Conservation (phyloP, 1,284 basidiomycete species). For the Gymnopus androsaceus region DNA sequence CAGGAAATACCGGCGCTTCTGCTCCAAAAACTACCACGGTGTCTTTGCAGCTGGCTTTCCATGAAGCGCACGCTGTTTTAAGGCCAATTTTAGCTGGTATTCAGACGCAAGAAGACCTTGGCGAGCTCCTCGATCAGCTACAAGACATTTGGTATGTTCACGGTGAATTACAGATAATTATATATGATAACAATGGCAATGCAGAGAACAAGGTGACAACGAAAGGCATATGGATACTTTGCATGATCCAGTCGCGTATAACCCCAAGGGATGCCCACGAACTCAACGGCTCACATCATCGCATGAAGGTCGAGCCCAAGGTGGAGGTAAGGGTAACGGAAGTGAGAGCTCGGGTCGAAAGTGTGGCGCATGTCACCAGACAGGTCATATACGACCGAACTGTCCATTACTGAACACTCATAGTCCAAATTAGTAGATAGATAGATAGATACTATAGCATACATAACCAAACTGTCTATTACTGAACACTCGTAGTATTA, state of each 20-base stretch:
- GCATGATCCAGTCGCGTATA: conserved; percentile 20
- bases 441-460: no score
- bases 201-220: background rate
- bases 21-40: conserved; percentile 1
- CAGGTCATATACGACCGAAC: background rate
- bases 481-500: no score
- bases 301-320: conserved; percentile 21
- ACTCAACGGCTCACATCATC: conserved; percentile 19
- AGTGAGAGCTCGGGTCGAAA: background rate
- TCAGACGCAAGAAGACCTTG: conserved; percentile 27
- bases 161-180: background rate
- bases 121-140: conserved; percentile 20
- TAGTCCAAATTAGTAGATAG: no score
- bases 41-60: conserved; percentile 13
- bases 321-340: conserved; percentile 19
- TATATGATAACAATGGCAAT: background rate
- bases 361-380: background rate
- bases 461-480: no score
- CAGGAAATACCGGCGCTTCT: background rate
- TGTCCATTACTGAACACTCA: no score
- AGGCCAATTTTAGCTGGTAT: conserved; percentile 18
- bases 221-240: conserved; percentile 1
- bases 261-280: conserved; percentile 24
- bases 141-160: background rate
- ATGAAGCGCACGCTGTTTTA: conserved; percentile 24